Base-by-base conservation (phyloP, 1,139 yeast species). In the Protomyces pachydermus region DNA sequence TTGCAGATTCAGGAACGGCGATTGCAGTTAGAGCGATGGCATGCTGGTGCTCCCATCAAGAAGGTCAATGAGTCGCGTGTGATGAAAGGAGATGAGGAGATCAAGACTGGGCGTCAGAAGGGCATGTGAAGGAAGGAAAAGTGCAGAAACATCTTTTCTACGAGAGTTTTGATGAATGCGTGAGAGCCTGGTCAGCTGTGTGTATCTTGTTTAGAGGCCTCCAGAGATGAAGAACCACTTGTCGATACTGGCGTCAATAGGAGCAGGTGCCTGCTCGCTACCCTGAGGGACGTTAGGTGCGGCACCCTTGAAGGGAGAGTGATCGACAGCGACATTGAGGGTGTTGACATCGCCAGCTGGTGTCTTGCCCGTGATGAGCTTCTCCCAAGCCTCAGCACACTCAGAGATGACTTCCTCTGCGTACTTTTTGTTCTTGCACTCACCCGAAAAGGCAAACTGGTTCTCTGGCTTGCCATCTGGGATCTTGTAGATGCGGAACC, bases 201-300 rank as follows among this genome's bases (percentile, higher is more conserved):
- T 28, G 32, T 28, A 28, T 28, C 32, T 28, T 37, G 42, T 14
- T 18, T 42, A 42, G 23, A 42, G 48, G 25, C 48, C 48, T 16
- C 48, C 48, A n/a, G 98, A 89, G 77, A 93, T 93, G 84, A 85
- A 93, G 84, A 93, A 93, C 98, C 98, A 93, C 82, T 93, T 93
- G 84, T 93, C 98, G 76, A 93, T 81, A 65, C 97, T 90, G 79
- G 89, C 85, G 81, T 93, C 98, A 77, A 93, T 89, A 78, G 97
- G 95, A 70, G 96, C 97, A 74, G 95, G 91, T 68, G 91, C 82
- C 71, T 80, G 78, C 69, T 87, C 84, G 72, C 84, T 68, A 71
- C 87, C 93, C 68, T 82, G 81, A 70, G 97, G 95, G 66, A 89
- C 75, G 65, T 78, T 81, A 54, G 70, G 69, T 64, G 79, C 71